Percentiles rank a stretch among this genome's conserved stretches.
Conservation (phyloP, 139 green algal species). For the Micractinium conductrix region DNA sequence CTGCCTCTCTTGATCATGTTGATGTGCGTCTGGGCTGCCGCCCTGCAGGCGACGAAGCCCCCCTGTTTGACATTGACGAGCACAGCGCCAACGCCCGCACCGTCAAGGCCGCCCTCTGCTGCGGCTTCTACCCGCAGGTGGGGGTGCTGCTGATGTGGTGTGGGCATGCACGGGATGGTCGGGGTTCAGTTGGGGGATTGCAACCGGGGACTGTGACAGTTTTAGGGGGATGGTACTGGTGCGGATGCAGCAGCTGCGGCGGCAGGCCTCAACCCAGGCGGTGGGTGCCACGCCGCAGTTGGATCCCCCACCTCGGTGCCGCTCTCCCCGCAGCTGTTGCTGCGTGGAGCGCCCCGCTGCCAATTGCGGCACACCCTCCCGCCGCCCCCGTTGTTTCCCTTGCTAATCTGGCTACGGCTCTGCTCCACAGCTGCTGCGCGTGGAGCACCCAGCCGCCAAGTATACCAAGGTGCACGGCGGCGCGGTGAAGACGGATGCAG, state of each 20-base stretch:
- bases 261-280: too few relatives aligned
- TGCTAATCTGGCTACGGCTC: neutral
- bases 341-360: conserved; percentile 48
- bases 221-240: too few relatives aligned
- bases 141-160: conserved; percentile 5
- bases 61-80: conserved; percentile 24
- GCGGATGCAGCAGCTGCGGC: too few relatives aligned
- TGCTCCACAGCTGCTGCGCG: conserved; percentile 70
- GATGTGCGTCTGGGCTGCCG: too few relatives aligned
- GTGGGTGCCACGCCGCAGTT: too few relatives aligned
- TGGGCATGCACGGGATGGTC: too few relatives aligned
- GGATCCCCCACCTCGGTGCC: too few relatives aligned
- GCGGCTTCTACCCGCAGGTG: conserved; percentile 94
- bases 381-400: neutral
- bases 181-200: too few relatives aligned
- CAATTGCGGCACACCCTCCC: conserved; percentile 25
- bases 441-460: conserved; percentile 70
- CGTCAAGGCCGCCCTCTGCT: conserved; percentile 69
- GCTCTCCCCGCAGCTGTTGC: neutral
- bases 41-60: neutral
- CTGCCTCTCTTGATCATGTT: too few relatives aligned
- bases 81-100: conserved; percentile 40
- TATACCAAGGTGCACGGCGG: conserved; percentile 60
- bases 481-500: conserved; percentile 60
- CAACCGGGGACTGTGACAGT: too few relatives aligned